These are phyloP conservation scores for Nigrograna mackinnonii DNA, from an alignment of 2,329 filamentous ascomycete species.

Conservation along the genomic window DNA sequence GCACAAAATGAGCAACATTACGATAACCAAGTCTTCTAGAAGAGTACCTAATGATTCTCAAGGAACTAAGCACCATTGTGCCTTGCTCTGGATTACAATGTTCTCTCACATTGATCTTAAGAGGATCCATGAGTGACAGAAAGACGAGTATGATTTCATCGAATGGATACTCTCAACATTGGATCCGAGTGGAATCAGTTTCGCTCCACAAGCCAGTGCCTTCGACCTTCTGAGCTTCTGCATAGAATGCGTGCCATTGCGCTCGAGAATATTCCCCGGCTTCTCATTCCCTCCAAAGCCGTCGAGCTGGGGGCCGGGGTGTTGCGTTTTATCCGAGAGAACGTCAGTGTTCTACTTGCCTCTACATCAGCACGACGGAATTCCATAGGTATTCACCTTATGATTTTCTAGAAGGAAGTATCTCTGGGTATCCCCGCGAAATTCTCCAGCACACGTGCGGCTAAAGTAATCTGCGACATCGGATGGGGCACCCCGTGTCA, in stretches of 20 bases:
- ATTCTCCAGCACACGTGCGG: conserved; percentile 13
- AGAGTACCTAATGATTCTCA: conserved; percentile 46
- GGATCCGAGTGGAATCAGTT: neutral
- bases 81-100: conserved; percentile 59
- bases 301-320: neutral
- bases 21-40: conserved; percentile 57
- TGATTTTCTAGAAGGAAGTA: conserved; percentile 19
- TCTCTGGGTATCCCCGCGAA: conserved; percentile 6
- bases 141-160: conserved; percentile 45
- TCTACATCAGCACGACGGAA: conserved; percentile 6
- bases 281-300: neutral
- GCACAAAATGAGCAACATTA: conserved; percentile 51
- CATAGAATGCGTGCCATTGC: neutral
- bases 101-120: conserved; percentile 37
- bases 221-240: neutral
- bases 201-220: neutral
- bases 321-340: conserved; percentile 6
- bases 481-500: conserved; percentile 16
- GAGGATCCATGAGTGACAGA: conserved; percentile 52
- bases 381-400: neutral
- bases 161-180: conserved; percentile 33
- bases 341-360: neutral
- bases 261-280: conserved; percentile 6
- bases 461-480: conserved; percentile 24
- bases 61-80: too few species aligned